These are phyloP conservation scores for Straminergon stramineum DNA, from an alignment of 225 moss, liverwort and hornwort species.

Conservation along the genomic window DNA sequence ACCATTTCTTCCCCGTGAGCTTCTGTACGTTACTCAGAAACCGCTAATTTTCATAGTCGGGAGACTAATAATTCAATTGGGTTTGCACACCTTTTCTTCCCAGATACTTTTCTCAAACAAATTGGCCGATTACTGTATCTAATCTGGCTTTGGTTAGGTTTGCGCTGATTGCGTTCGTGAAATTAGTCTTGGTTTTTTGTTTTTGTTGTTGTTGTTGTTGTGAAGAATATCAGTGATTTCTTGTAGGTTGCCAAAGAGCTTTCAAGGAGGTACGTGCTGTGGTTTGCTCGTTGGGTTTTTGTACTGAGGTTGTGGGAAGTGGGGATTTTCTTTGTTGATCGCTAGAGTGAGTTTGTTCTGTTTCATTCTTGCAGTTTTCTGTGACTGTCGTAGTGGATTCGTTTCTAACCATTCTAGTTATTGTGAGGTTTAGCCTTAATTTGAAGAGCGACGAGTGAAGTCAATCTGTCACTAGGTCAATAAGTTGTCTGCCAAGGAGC, in stretches of 20 bases:
- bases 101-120: background rate
- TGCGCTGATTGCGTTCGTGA: background rate
- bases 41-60: no score
- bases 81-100: background rate
- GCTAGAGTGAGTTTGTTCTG: background rate
- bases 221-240: background rate
- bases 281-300: background rate
- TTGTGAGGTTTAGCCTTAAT: background rate
- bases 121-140: background rate
- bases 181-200: background rate
- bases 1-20: background rate
- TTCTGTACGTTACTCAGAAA: background rate
- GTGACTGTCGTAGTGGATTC: background rate
- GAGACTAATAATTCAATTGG: background rate
- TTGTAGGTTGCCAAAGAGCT: background rate
- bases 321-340: background rate
- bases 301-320: background rate
- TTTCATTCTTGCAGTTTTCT: background rate
- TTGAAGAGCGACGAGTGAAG: background rate
- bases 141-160: background rate
- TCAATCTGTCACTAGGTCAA: background rate
- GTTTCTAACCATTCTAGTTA: background rate
- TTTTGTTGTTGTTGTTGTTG: background rate
- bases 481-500: background rate
- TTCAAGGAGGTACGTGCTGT: background rate